Evolutionary conservation across 768 basidiomycete species (phyloP), one percentile per base, ranked within the genome.

Genomic region (Amylocystis lapponica): DNA sequence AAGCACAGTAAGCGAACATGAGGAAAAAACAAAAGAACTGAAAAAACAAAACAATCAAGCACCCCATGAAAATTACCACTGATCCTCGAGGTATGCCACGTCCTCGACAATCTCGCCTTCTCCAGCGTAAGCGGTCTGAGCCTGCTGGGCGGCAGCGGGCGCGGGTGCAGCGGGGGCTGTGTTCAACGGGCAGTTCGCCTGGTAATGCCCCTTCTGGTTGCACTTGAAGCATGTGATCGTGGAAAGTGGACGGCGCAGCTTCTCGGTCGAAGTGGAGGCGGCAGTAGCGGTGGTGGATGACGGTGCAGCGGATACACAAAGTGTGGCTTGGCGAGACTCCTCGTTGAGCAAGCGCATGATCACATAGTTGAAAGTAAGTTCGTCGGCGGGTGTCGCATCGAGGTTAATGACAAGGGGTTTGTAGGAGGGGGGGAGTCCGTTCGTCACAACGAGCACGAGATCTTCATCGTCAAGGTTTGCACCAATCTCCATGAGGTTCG

Each of bases 281-380:
- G 27, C 39, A 5, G 33, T 30, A 26, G n/a, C 23, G 30, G 32
- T 17, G 29, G 12, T 27, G 27, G 44, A 26, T 20, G 9, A 16
- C 17, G 36, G 17, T 5, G 32, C 27, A 5, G 25, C 23, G 20
- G 26, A 48, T 14, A 3, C 23, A 2, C 2, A 3, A 2, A 3
- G 16, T 27, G 17, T 10, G 37, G 19, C 7, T 19, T 53, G 56
- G 27, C 48, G 56, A 8, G 42, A 48, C 43, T 67, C 61, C 33
- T 66, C 58, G 35, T 67, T 65, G n/a, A 67, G 46, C 7, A 67
- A 37, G 9, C 57, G 52, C 4, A 51, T 39, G 19, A 64, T 51
- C 34, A 65, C 60, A 36, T 53, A 37, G 2, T 62, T 41, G 31
- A 66, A 39, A 0, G 56, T 58, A 25, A 65, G 54, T 14, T 46